phyloP scores from a whole-genome alignment of 2,329 filamentous ascomycete genomes.

The Coniochaeta sp. region DNA sequence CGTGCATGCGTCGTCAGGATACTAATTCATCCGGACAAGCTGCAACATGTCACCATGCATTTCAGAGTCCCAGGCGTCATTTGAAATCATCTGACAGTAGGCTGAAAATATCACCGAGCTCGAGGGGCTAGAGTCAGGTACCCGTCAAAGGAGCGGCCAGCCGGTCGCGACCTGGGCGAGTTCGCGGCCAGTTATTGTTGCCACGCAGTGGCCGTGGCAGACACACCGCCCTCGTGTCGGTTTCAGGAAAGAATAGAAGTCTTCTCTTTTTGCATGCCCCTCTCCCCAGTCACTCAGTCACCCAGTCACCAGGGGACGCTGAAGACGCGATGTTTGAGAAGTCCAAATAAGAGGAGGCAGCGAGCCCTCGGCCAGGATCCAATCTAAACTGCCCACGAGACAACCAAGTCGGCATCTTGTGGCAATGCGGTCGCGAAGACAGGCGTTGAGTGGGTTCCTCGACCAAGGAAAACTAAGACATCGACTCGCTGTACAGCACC shows the following conservation, averaged over 20 bases:
- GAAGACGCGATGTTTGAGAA: not conserved
- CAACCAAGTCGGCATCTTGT: slow-evolving; percentile 28
- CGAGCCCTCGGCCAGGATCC: slow-evolving; percentile 14
- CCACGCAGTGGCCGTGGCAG: not conserved
- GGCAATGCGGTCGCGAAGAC: slow-evolving; percentile 26
- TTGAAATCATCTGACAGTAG: not conserved
- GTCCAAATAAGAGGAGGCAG: slow-evolving; percentile 3
- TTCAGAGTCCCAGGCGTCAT: not conserved
- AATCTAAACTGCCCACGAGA: slow-evolving; percentile 33
- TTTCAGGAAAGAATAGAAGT: slow-evolving; percentile 1
- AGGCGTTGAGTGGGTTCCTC: slow-evolving; percentile 13
- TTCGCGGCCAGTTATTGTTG: slow-evolving; percentile 1
- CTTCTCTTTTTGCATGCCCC: not conserved
- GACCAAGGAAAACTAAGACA: slow-evolving; percentile 39
- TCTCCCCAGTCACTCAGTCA: not conserved
- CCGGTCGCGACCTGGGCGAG: not conserved
- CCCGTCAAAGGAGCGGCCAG: not conserved
- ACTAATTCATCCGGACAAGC: slow-evolving; percentile 5
- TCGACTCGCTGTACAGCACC: slow-evolving; percentile 33
- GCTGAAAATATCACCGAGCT: not conserved
- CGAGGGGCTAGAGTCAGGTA: not conserved
- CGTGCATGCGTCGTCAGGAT: slow-evolving; percentile 3
- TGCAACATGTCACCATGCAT: slow-evolving; percentile 11
- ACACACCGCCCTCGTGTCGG: slow-evolving; percentile 1
- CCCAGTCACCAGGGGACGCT: not conserved